Evolutionary conservation across 108 stramenopile species (phyloP), one percentile per base, ranked within the genome.

Genomic region (Nannochloropsis oceanica): DNA sequence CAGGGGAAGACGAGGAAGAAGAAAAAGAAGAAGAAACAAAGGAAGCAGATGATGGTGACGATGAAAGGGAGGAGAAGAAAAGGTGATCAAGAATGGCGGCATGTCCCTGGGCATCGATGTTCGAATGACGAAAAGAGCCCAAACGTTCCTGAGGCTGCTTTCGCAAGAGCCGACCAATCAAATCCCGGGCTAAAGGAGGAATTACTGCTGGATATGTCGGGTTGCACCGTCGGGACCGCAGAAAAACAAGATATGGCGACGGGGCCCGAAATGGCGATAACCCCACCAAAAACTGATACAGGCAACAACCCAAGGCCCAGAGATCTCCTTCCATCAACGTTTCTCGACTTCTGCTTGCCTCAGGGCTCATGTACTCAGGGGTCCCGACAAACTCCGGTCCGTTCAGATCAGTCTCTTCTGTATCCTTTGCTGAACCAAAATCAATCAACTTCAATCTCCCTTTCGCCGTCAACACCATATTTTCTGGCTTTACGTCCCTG

Each of bases 321-420:
- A 90, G 46, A 81, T 90, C 90, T n/a, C 86, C 89, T 44, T 89
- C 89, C 27, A 42, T 73, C 10, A 86, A 86, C 25, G 83, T 50
- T 26, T 87, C 90, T 82, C 89, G 89, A 42, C 93, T 94, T n/a
- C 91, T 92, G 46, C 98, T 95, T 0, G 94, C 94, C 88, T 97
- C 96, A 9, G 98, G 98, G 27, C 92, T 88, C 98, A 99, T 98
- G 89, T 97, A 99, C 89, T 99, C 97, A 0, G 98, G 96, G n/a
- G 98, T 98, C 11, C 98, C 98, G 8, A 98, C 97, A 89, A 99
- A 99, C 82, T 99, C 96, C 14, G 97, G 97, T 8, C 98, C 98
- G 88, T 99, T 99, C 87, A 97, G 91, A 84, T 96, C 95, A 0
- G 94, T 94, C 34, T 94, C 84, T 25, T 96, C 87, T 83, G 96